Percentiles rank a stretch among this genome's conserved stretches.
phyloP scores from a whole-genome alignment of 306 rosid genomes.

The Luffa aegyptiaca region DNA sequence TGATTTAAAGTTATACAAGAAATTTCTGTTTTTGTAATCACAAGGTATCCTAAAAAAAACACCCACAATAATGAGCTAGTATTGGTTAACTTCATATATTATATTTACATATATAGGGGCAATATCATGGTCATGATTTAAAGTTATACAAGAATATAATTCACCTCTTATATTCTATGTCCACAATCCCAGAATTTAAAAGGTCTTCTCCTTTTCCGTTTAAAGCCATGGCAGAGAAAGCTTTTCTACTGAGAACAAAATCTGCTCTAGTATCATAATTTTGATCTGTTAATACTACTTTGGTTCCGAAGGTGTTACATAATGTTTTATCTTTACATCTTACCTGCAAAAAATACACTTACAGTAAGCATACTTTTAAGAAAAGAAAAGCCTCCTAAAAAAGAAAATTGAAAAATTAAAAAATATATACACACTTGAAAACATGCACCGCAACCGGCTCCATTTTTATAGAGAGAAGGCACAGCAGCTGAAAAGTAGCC shows the following conservation, averaged over 20 bases:
- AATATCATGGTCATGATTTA: background rate
- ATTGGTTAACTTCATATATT: too few relatives aligned
- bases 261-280: constrained; percentile 45
- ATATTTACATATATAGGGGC: too few relatives aligned
- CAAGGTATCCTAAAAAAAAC: constrained; percentile 58
- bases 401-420: background rate
- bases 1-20: too few relatives aligned
- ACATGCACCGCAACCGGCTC: constrained; percentile 89
- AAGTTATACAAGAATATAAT: background rate
- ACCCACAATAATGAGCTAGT: background rate
- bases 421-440: constrained; percentile 37
- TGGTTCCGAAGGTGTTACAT: constrained; percentile 43
- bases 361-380: constrained; percentile 4
- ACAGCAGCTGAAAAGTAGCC: constrained; percentile 62
- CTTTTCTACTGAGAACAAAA: constrained; percentile 66
- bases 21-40: constrained; percentile 47
- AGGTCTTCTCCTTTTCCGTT: constrained; percentile 29
- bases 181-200: constrained; percentile 50
- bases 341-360: constrained; percentile 27
- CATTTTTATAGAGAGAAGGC: constrained; percentile 51
- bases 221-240: constrained; percentile 56
- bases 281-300: constrained; percentile 52
- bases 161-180: constrained; percentile 65
- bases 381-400: background rate
- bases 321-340: constrained; percentile 55